Evolutionary conservation across 1,284 basidiomycete genomes (phyloP).

Genomic region (Termitomyces sp.): DNA sequence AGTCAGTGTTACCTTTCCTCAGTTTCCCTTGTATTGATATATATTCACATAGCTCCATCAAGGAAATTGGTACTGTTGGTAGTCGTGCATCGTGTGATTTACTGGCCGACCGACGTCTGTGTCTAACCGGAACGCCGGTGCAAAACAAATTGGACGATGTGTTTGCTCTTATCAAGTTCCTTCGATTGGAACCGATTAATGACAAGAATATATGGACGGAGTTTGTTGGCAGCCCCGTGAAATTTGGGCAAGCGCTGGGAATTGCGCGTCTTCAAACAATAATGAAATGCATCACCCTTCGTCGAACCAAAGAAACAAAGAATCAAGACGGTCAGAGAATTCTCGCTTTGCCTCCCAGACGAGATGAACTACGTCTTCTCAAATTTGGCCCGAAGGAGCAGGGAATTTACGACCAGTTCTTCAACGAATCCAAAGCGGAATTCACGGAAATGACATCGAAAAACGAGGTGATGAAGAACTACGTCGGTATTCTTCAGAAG

Average conservation of each 20-base stretch:
- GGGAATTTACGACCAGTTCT: slow-evolving; percentile 83
- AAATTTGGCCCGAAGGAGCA: slow-evolving; percentile 83
- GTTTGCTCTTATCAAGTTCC: slow-evolving; percentile 93
- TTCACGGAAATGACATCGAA: slow-evolving; percentile 84
- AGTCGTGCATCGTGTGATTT: slow-evolving; percentile 94
- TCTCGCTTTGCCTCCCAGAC: slow-evolving; percentile 81
- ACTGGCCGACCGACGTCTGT: slow-evolving; percentile 87
- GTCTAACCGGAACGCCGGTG: slow-evolving; percentile 95
- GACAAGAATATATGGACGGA: slow-evolving; percentile 93
- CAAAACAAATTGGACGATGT: slow-evolving; percentile 99
- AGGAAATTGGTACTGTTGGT: slow-evolving; percentile 91
- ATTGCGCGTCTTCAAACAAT: slow-evolving; percentile 92
- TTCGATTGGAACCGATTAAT: slow-evolving; percentile 88
- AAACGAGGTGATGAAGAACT: slow-evolving; percentile 95
- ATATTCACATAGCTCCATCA: slow-evolving; percentile 73
- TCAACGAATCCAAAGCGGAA: slow-evolving; percentile 84
- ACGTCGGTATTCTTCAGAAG: slow-evolving; percentile 95
- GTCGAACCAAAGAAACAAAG: slow-evolving; percentile 91
- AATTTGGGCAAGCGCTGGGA: slow-evolving; percentile 87
- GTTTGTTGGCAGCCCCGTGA: slow-evolving; percentile 88
- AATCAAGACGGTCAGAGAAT: slow-evolving; percentile 80
- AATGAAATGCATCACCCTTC: slow-evolving; percentile 95
- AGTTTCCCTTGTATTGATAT: slow-evolving; percentile 1
- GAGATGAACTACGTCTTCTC: slow-evolving; percentile 81
- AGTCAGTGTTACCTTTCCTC: slow-evolving; percentile 54